Evolutionary conservation across 176 grass and related monocot species (phyloP), one percentile per base, ranked within the genome.

Genomic region (Typha latifolia): DNA sequence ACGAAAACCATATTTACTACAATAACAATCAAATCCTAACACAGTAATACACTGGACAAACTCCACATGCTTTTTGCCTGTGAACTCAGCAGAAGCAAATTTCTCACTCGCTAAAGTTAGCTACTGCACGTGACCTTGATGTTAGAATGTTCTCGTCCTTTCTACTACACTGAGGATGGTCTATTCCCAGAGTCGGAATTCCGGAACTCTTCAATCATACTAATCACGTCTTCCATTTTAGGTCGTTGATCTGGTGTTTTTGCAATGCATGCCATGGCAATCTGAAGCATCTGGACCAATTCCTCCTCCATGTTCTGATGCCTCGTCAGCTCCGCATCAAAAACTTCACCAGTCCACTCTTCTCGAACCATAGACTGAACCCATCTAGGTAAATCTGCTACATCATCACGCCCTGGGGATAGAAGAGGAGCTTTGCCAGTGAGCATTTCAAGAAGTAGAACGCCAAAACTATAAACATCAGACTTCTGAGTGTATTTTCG

Each of bases 281-380:
- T 69, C 79, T 99, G 89, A 67, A 99, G 89, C 86, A 93, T 80
- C 83, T 82, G 85, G 2, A 99, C 94, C 86, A 99, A 86, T 73
- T 99, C 94, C 0, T 99, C 89, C 77, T 99, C 94, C 1, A 90
- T 80, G 67, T 90, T 84, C 11, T 75, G 89, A 67, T 90, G 79
- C 70, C 67, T 80, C 7, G 90, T 2, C 81, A 99, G 64, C 65
- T 93, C 81, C 12, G 84, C 77, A 21, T 99, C 94, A 9, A 99
- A 99, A 50, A 99, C 86, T 81, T 99, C 94, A 0, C 89, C 86
- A 0, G 94, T 99, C 94, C 94, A 99, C 66, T 99, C 94, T 66
- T 99, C 94, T 7, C 89, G 89, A 18, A 99, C 94, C 62, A 99
- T 86, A 0, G 85, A 93, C 23, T 90, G 94, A 26, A 99, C 94